Evolutionary conservation across 2,329 filamentous ascomycete genomes (phyloP).

Genomic region (Calycina marina): DNA sequence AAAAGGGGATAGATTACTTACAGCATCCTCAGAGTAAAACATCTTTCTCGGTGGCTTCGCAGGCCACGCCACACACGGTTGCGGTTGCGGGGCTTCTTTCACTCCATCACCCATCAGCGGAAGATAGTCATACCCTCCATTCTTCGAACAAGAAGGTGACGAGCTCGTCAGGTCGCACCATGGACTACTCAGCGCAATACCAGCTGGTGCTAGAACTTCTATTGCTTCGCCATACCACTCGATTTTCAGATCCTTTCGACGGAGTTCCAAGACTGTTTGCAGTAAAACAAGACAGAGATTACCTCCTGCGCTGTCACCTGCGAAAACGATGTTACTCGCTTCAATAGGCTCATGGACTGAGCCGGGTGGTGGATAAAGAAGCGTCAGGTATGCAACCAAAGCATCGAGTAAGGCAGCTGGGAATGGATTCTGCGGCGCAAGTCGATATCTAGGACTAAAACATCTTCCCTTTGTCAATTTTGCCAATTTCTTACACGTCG

Average conservation of each 20-base stretch:
- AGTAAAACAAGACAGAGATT: conserved; percentile 53
- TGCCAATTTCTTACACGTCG: conserved; percentile 43
- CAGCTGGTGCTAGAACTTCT: conserved; percentile 51
- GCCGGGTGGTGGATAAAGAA: conserved; percentile 52
- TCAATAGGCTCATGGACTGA: conserved; percentile 51
- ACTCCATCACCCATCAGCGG: conserved; percentile 24
- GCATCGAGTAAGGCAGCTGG: conserved; percentile 61
- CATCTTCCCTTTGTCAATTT: conserved; percentile 51
- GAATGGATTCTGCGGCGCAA: conserved; percentile 62
- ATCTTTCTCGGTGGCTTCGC: conserved; percentile 35
- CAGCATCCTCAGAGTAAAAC: conserved; percentile 38
- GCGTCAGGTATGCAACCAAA: conserved; percentile 51
- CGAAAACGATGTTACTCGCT: conserved; percentile 52
- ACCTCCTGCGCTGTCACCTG: conserved; percentile 61
- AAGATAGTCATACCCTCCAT: conserved; percentile 49
- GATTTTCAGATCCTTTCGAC: conserved; percentile 31
- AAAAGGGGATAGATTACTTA: no score
- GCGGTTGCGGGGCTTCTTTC: conserved; percentile 23
- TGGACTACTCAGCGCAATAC: conserved; percentile 45
- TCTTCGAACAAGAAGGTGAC: conserved; percentile 37
- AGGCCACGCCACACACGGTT: conserved; percentile 43
- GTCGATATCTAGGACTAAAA: conserved; percentile 52
- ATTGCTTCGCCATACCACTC: conserved; percentile 45
- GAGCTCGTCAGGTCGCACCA: conserved; percentile 60
- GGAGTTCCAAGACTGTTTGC: conserved; percentile 53